Conservation (phyloP, 306 rosid genomes). For the Inga oerstediana region DNA sequence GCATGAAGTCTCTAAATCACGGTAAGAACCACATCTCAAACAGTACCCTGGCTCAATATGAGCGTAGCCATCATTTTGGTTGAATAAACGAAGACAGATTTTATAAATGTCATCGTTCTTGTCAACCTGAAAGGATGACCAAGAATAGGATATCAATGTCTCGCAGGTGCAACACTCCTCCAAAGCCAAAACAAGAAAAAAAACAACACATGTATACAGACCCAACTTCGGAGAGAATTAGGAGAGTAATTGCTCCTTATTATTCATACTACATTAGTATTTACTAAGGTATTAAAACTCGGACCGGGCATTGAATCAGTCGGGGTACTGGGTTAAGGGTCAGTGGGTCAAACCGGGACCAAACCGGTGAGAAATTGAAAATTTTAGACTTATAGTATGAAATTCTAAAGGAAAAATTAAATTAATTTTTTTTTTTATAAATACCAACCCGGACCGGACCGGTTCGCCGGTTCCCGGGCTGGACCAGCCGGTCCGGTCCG, state of each 20-base stretch:
- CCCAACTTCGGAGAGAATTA: constrained; percentile 15
- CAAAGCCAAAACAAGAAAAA: background rate
- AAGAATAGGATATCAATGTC: background rate
- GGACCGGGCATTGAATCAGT: too few relatives aligned
- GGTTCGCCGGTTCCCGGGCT: too few relatives aligned
- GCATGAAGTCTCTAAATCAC: constrained; percentile 60
- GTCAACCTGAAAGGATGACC: constrained; percentile 47
- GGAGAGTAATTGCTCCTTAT: background rate
- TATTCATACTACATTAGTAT: constrained; percentile 30
- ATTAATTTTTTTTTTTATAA: too few relatives aligned
- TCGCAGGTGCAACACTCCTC: background rate
- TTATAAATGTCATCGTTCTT: constrained; percentile 44
- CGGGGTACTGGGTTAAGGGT: too few relatives aligned
- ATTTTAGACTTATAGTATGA: too few relatives aligned
- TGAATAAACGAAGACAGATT: constrained; percentile 28
- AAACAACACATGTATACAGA: background rate
- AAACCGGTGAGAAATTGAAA: too few relatives aligned
- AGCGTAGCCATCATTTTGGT: constrained; percentile 39
- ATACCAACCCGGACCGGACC: too few relatives aligned
- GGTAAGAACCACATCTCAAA: constrained; percentile 69
- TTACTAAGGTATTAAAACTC: too few relatives aligned
- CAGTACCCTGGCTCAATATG: constrained; percentile 61
- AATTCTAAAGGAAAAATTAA: too few relatives aligned
- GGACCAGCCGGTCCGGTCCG: too few relatives aligned
- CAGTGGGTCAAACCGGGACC: too few relatives aligned